Percentiles rank a stretch among this genome's conserved stretches.
Conservation (phyloP, 139 green algal species). For the Haematococcus sp. region DNA sequence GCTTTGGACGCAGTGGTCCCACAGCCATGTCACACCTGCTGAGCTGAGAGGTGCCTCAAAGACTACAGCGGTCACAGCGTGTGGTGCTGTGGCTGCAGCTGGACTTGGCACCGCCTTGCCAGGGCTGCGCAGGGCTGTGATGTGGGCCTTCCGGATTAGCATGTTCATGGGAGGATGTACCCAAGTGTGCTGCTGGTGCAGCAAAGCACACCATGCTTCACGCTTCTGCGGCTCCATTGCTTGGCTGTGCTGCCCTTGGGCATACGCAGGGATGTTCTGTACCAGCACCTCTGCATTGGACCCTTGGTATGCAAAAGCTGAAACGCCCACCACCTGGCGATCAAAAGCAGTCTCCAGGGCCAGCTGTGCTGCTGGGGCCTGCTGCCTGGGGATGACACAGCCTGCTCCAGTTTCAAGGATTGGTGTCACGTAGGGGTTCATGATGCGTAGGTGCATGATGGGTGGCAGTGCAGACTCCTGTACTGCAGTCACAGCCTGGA, state of each 20-base stretch:
- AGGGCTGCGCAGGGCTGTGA: not conserved
- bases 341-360: too few species aligned
- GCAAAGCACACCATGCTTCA: not conserved
- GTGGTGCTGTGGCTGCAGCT: slow-evolving; percentile 8
- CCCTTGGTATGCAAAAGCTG: slow-evolving; percentile 50
- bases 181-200: not conserved
- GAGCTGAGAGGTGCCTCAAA: slow-evolving; percentile 1
- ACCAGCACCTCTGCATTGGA: slow-evolving; percentile 73
- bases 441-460: slow-evolving; percentile 52
- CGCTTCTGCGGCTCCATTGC: too few species aligned
- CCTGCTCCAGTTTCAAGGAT: slow-evolving; percentile 2
- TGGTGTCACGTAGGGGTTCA: slow-evolving; percentile 60
- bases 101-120: not conserved
- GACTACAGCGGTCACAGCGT: slow-evolving; percentile 6
- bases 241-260: too few species aligned
- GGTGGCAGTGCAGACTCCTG: slow-evolving; percentile 14
- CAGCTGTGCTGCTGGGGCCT: not conserved
- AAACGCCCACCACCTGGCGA: too few species aligned
- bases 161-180: not conserved
- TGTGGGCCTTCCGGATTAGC: not conserved
- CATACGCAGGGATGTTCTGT: not conserved
- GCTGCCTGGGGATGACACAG: slow-evolving; percentile 3
- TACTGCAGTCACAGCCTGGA: slow-evolving; percentile 32
- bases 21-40: slow-evolving; percentile 1
- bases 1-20: not conserved